phyloP scores from a whole-genome alignment of 2,329 filamentous ascomycete species.

The Nemania bipapillata region DNA sequence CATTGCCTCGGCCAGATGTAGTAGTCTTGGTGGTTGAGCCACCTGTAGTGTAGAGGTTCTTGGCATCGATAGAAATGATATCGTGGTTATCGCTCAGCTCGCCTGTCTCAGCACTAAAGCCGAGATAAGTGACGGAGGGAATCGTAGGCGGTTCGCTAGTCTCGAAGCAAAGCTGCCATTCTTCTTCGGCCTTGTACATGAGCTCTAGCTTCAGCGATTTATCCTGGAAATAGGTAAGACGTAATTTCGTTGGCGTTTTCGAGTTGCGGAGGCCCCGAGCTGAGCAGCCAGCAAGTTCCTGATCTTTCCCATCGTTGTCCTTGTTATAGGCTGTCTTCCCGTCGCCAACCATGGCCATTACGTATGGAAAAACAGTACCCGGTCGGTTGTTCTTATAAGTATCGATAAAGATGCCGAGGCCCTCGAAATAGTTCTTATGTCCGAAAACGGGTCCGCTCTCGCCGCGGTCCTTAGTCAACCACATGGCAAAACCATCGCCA shows the following conservation, averaged over 20 bases:
- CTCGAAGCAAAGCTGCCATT: conserved; percentile 92
- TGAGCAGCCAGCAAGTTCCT: conserved; percentile 94
- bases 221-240: conserved; percentile 96
- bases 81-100: conserved; percentile 98
- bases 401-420: conserved; percentile 93
- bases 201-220: conserved; percentile 89
- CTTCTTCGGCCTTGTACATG: conserved; percentile 89
- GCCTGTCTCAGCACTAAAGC: conserved; percentile 88
- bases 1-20: conserved; percentile 54
- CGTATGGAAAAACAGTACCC: conserved; percentile 93
- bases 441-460: conserved; percentile 87
- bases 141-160: conserved; percentile 76
- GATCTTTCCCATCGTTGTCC: conserved; percentile 90
- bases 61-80: conserved; percentile 85
- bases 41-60: conserved; percentile 82
- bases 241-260: conserved; percentile 81
- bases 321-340: conserved; percentile 91
- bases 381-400: conserved; percentile 99
- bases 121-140: conserved; percentile 78
- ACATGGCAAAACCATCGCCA: conserved; percentile 96
- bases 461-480: conserved; percentile 93
- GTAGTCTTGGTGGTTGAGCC: conserved; percentile 59
- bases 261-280: conserved; percentile 88
- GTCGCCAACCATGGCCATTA: conserved; percentile 98
- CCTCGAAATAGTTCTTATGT: conserved; percentile 87